Evolutionary conservation across 2,329 filamentous ascomycete genomes (phyloP).

Genomic region (Ascochyta fabae): DNA sequence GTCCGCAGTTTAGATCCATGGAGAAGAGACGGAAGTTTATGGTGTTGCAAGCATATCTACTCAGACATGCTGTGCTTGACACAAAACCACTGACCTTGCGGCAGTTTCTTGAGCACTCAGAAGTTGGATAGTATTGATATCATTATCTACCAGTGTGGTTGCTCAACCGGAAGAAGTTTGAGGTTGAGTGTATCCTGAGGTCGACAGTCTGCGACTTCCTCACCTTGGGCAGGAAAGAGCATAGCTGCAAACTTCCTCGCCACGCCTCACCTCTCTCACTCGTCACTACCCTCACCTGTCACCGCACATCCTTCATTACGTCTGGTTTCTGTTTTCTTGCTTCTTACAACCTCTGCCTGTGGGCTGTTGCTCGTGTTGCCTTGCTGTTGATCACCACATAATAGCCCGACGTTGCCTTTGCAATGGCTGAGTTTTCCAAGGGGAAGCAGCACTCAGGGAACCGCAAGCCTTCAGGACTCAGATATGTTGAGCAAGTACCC

Average conservation of each 20-base stretch:
- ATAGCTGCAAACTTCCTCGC: conserved; percentile 16
- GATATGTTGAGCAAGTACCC: conserved; percentile 28
- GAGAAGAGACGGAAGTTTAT: not conserved
- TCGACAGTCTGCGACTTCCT: conserved; percentile 23
- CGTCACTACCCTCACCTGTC: not conserved
- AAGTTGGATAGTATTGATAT: too few relatives aligned
- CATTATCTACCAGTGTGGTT: not conserved
- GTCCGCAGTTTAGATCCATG: not conserved
- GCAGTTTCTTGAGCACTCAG: not conserved
- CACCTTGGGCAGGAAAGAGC: conserved; percentile 18
- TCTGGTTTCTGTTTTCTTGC: not conserved
- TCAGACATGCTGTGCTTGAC: not conserved
- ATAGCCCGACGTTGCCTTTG: not conserved
- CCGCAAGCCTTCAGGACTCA: conserved; percentile 28
- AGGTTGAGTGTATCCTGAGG: not conserved
- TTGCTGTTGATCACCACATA: not conserved
- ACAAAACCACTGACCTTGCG: not conserved
- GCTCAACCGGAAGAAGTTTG: not conserved
- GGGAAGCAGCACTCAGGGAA: conserved; percentile 12
- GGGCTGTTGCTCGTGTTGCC: not conserved
- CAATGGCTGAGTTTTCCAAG: conserved; percentile 23
- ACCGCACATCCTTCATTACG: not conserved
- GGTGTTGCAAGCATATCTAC: not conserved
- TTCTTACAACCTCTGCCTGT: too few relatives aligned
- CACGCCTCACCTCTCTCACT: not conserved